phyloP scores from a whole-genome alignment of 768 basidiomycete genomes.

The Pholiota microspora region DNA sequence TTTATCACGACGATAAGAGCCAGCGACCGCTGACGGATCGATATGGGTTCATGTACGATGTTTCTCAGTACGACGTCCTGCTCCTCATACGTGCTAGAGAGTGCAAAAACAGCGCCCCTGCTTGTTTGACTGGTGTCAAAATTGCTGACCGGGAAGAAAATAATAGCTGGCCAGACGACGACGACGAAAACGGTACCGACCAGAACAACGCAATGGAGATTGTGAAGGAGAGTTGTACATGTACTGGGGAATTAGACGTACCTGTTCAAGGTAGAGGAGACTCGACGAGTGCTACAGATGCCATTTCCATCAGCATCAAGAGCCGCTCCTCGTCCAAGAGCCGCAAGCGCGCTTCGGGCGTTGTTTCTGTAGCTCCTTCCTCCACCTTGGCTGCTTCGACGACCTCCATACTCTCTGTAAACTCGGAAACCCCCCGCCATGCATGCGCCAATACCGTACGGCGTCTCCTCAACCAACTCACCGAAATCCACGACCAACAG shows the following conservation, averaged over 20 bases:
- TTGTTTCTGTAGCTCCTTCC: slow-evolving; percentile 14
- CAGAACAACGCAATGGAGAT: slow-evolving; percentile 39
- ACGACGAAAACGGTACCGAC: slow-evolving; percentile 23
- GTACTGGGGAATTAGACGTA: slow-evolving; percentile 33
- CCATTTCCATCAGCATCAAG: slow-evolving; percentile 31
- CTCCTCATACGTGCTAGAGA: slow-evolving; percentile 71
- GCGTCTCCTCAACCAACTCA: slow-evolving; percentile 71
- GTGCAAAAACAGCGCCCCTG: slow-evolving; percentile 74
- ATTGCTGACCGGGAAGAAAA: slow-evolving; percentile 82
- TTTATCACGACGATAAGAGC: slow-evolving; percentile 50
- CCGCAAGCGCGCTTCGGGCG: slow-evolving; percentile 42
- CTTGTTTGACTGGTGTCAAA: slow-evolving; percentile 84
- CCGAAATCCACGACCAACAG: slow-evolving; percentile 77
- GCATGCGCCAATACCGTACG: slow-evolving; percentile 75
- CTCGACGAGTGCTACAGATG: slow-evolving; percentile 12
- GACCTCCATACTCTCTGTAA: slow-evolving; percentile 59
- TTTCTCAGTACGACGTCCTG: slow-evolving; percentile 77
- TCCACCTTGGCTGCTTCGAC: slow-evolving; percentile 27
- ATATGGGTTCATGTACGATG: slow-evolving; percentile 89
- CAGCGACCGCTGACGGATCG: slow-evolving; percentile 75
- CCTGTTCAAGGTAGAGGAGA: slow-evolving; percentile 16
- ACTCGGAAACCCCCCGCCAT: slow-evolving; percentile 64
- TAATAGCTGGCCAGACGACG: slow-evolving; percentile 73
- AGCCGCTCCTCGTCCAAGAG: slow-evolving; percentile 54
- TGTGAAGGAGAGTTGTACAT: slow-evolving; percentile 44